Conservation (phyloP, 1,284 basidiomycete genomes). For the Pascua sp. region DNA sequence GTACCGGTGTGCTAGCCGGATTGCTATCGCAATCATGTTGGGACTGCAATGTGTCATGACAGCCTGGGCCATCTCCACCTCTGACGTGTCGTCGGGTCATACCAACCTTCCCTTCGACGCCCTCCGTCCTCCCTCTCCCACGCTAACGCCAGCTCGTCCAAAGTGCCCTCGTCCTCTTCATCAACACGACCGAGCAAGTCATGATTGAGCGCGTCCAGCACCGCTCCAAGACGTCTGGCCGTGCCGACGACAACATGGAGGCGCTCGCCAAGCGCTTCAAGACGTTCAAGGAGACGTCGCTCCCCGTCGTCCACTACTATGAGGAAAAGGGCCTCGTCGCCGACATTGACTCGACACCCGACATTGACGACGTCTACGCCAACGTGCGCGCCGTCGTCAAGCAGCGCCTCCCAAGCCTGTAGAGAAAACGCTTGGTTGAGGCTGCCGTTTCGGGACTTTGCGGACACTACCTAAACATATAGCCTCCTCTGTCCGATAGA, state of each 20-base stretch:
- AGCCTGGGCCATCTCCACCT: no score
- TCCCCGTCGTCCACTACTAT: conserved; percentile 94
- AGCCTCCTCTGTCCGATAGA: background rate
- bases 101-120: no score
- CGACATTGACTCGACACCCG: conserved; percentile 72
- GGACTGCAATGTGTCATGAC: no score
- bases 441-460: no score
- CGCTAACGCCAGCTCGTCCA: conserved; percentile 63
- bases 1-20: no score
- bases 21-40: no score
- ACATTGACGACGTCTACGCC: conserved; percentile 69
- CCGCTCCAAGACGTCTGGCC: conserved; percentile 87
- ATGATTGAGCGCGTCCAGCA: conserved; percentile 83
- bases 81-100: no score
- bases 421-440: background rate
- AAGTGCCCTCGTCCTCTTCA: conserved; percentile 79
- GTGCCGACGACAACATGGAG: conserved; percentile 93
- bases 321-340: conserved; percentile 67
- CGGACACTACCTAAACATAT: background rate
- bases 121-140: no score
- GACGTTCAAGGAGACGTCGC: conserved; percentile 87
- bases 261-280: conserved; percentile 92
- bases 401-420: conserved; percentile 30
- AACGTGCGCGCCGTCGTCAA: conserved; percentile 59
- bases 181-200: conserved; percentile 82